Evolutionary conservation across 1,284 basidiomycete genomes (phyloP), one percentile per base, ranked within the genome.

Genomic region (Rhodotorula mucilaginosa): DNA sequence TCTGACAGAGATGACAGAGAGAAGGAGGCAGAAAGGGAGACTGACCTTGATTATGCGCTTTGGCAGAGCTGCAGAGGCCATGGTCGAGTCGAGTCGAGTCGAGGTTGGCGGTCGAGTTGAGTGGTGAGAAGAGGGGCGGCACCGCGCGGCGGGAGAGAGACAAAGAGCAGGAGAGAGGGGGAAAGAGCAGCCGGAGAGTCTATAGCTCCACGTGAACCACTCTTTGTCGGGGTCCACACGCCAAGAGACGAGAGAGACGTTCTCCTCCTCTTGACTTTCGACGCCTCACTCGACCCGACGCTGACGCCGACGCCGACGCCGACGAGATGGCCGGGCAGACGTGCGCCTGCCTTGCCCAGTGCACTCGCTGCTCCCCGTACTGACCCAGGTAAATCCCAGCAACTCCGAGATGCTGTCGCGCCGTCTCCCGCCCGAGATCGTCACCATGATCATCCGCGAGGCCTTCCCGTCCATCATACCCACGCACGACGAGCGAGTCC

Each of bases 41-140:
- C 73, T 67, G 66, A 86, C 85, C 84, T 86, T 86, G 81, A 86
- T 86, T 81, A 86, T 86, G 65, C 85, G 83, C 85, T 87, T 76
- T 39, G 74, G 74, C 2, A 76, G 66, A 13, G 70, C 62, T 21
- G 71, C 58, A 34, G 61, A 46, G 34, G 52, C 34, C 8, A 26
- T 16, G n/a, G 3, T 12, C 3, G 15, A 13, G 19, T 15, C 13
- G 48, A 18, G 39, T 26, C 26, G 26, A 1, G 1, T 26, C 26
- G 26, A 26, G 26, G 26, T 26, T 26, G 26, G 26, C 26, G 26
- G 26, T 26, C 26, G 26, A 26, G 26, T 26, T 26, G 26, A 8
- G 10, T 2, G 31, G 12, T 29, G 49, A 23, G 6, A 23, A 18
- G 48, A 49, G 18, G 3, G 48, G 19, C 13, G 48, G 23, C 19